These are phyloP conservation scores for Huntiella savannae DNA, from an alignment of 2,329 filamentous ascomycete genomes.

Conservation along the genomic window DNA sequence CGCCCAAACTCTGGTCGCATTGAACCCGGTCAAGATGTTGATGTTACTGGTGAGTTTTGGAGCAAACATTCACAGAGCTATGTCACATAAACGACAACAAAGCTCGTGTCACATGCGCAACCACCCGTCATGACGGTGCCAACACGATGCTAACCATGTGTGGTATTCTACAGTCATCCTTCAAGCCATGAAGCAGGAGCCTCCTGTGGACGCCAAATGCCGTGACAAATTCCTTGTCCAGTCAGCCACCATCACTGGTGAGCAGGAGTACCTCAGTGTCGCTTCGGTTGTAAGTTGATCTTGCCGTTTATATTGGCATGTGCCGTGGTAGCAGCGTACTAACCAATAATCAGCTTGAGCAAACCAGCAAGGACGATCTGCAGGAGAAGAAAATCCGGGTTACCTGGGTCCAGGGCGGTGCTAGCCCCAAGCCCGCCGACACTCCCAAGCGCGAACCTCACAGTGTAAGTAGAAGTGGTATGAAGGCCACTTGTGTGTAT, in stretches of 20 bases:
- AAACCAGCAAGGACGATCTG: conserved; percentile 56
- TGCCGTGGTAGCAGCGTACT: background rate
- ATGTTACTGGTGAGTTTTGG: conserved; percentile 59
- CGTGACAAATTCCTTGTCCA: conserved; percentile 97
- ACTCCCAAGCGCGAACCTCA: conserved; percentile 10
- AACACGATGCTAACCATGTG: background rate
- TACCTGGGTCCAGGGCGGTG: conserved; percentile 49
- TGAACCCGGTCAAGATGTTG: conserved; percentile 72
- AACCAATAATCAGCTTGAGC: conserved; percentile 46
- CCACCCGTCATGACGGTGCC: conserved; percentile 8
- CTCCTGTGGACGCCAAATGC: conserved; percentile 69
- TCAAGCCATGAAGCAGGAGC: conserved; percentile 95
- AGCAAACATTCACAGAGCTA: background rate
- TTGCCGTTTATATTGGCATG: background rate
- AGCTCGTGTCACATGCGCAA: conserved; percentile 13
- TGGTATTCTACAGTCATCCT: conserved; percentile 48
- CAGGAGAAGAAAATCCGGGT: conserved; percentile 95
- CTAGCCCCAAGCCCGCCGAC: conserved; percentile 21
- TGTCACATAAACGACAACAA: background rate
- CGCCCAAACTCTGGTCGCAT: conserved; percentile 93
- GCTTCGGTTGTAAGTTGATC: conserved; percentile 50
- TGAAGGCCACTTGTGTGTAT: background rate
- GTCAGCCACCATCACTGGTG: conserved; percentile 63
- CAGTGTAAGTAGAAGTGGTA: background rate
- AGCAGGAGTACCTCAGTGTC: conserved; percentile 69